These are phyloP conservation scores for Entomophthora muscae DNA, from an alignment of 371 early-diverging fungal genomes.

Conservation along the genomic window DNA sequence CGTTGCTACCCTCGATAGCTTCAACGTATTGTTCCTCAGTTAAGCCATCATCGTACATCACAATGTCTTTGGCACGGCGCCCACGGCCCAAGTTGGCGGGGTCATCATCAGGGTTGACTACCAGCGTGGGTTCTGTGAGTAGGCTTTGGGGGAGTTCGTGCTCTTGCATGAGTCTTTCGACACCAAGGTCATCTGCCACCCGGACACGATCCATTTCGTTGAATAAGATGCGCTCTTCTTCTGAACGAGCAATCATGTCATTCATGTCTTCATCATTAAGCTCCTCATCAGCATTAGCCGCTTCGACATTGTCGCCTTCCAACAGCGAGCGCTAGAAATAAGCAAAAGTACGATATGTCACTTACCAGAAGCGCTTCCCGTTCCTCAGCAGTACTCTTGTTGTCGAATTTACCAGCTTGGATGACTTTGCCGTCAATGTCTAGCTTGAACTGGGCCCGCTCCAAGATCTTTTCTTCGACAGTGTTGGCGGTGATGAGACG, in stretches of 20 bases:
- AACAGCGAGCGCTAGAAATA: constrained; percentile 44
- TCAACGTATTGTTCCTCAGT: constrained; percentile 86
- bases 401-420: constrained; percentile 97
- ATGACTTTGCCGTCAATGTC: constrained; percentile 97
- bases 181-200: constrained; percentile 17
- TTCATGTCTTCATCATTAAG: constrained; percentile 73
- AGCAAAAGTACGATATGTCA: not conserved
- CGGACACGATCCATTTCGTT: constrained; percentile 45
- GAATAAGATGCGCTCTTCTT: constrained; percentile 54
- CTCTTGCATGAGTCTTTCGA: constrained; percentile 54
- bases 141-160: constrained; percentile 76
- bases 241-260: constrained; percentile 57
- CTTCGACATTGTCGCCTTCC: constrained; percentile 44
- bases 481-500: constrained; percentile 91
- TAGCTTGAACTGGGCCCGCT: constrained; percentile 89
- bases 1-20: constrained; percentile 41
- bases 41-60: constrained; percentile 80
- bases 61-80: constrained; percentile 38
- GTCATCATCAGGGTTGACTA: constrained; percentile 21
- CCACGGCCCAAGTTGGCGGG: constrained; percentile 47
- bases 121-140: constrained; percentile 32
- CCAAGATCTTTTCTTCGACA: constrained; percentile 93
- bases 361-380: constrained; percentile 62
- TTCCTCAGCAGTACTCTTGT: constrained; percentile 85
- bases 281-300: constrained; percentile 40